These are phyloP conservation scores for Blastocladiella emersonii DNA, from an alignment of 371 early-diverging fungal genomes.

Conservation along the genomic window DNA sequence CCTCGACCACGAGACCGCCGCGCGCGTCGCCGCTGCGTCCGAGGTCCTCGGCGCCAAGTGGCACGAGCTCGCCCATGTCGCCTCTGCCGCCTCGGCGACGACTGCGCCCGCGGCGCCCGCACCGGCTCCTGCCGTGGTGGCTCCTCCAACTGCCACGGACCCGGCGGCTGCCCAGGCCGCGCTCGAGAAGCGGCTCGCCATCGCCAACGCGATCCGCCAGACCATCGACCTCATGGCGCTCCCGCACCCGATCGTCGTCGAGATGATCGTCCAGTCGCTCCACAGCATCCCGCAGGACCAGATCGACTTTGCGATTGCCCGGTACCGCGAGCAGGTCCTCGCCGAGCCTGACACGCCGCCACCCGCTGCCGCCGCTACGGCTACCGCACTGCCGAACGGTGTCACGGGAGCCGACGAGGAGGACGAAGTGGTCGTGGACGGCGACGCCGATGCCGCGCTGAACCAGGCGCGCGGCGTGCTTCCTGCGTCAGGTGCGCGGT, in stretches of 20 bases:
- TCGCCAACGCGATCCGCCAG: not conserved
- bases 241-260: not conserved
- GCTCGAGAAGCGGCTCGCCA: not conserved
- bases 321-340: not conserved
- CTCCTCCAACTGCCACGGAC: not conserved
- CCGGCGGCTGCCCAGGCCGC: not conserved
- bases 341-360: not conserved
- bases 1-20: not conserved
- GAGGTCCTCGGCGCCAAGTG: not conserved
- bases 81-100: not conserved
- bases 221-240: not conserved
- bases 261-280: not conserved
- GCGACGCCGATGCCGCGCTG: not conserved
- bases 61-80: not conserved
- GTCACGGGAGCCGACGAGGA: no score
- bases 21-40: not conserved
- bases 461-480: no score
- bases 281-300: not conserved
- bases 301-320: not conserved
- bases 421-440: no score
- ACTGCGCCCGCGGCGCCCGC: no score
- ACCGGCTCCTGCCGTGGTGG: no score
- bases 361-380: no score
- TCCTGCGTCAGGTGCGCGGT: no score
- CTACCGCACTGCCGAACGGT: no score